A percentile compares a stretch with the other conserved stretches of the same genome.
Evolutionary conservation across 345 rosid genomes (phyloP).

Genomic region (Syzygium grande): DNA sequence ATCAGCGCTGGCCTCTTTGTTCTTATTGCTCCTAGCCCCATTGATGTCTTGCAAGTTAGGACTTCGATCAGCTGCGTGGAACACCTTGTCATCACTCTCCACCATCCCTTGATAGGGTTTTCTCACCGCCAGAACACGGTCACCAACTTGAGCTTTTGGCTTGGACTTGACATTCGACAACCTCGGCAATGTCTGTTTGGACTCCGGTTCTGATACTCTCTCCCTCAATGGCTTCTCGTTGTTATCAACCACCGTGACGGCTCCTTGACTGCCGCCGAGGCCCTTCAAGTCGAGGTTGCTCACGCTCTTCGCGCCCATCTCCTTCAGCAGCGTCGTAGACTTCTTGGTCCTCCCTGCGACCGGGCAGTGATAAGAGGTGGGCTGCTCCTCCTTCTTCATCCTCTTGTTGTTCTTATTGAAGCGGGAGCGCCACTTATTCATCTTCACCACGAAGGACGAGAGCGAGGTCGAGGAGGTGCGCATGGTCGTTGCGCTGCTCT

Average conservation of each 20-base stretch:
- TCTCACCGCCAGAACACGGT: background rate
- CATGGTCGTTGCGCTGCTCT: conserved; percentile 20
- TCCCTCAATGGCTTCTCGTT: conserved; percentile 68
- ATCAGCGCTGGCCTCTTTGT: background rate
- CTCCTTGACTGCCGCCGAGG: background rate
- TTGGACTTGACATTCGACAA: background rate
- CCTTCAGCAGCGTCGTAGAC: background rate
- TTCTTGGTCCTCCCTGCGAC: background rate
- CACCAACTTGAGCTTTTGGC: background rate
- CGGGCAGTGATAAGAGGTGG: background rate
- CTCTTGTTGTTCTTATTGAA: conserved; percentile 2
- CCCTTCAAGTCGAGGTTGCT: background rate
- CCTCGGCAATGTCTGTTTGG: background rate
- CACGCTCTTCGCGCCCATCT: background rate
- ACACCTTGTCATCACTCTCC: background rate
- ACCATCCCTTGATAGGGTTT: background rate
- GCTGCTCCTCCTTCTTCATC: background rate
- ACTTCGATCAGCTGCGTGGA: background rate
- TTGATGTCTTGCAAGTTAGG: background rate
- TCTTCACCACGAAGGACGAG: conserved; percentile 19
- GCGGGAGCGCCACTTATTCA: conserved; percentile 31
- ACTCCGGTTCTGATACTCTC: conserved; percentile 20
- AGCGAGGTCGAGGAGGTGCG: conserved; percentile 16
- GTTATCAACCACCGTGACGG: background rate
- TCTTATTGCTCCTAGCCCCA: background rate